Conservation (phyloP, 306 rosid genomes). For the Phaseolus lunatus region DNA sequence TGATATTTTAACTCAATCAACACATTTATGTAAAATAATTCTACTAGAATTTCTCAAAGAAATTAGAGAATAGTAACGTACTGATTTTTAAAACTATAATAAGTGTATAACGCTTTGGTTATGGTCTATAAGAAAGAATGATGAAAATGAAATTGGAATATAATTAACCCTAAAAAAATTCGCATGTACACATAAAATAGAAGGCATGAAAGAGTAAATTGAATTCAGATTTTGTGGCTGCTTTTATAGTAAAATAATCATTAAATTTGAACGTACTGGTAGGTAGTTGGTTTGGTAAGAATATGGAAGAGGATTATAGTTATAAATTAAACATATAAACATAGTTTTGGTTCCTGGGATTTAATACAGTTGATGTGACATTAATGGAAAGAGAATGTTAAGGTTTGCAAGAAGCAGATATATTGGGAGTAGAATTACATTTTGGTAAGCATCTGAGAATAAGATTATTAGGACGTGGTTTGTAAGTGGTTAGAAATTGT, state of each 20-base stretch:
- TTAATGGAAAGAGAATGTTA: slow-evolving; percentile 25
- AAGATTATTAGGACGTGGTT: slow-evolving; percentile 50
- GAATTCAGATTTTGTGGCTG: neutral
- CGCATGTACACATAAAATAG: neutral
- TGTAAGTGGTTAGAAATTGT: slow-evolving; percentile 69
- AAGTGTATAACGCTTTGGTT: neutral
- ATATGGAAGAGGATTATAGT: slow-evolving; percentile 2
- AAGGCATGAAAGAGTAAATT: neutral
- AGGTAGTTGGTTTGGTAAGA: neutral
- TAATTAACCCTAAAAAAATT: neutral
- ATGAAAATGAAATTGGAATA: neutral
- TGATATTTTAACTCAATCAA: too few relatives aligned
- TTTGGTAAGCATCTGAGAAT: slow-evolving; percentile 63
- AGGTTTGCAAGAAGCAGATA: slow-evolving; percentile 48
- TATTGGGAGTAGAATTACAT: slow-evolving; percentile 44
- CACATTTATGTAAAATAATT: too few relatives aligned
- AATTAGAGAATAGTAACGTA: neutral
- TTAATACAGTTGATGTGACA: slow-evolving; percentile 39
- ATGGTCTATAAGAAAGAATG: neutral
- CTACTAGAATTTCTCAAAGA: neutral
- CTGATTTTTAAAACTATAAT: neutral
- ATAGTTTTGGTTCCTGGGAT: slow-evolving; percentile 25
- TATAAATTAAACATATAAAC: slow-evolving; percentile 24
- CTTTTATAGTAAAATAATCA: neutral
- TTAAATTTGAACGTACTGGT: neutral